A percentile compares a stretch with the other conserved stretches of the same genome.
phyloP scores from a whole-genome alignment of 2,329 filamentous ascomycete species.

The Pseudohalonectria lignicola region DNA sequence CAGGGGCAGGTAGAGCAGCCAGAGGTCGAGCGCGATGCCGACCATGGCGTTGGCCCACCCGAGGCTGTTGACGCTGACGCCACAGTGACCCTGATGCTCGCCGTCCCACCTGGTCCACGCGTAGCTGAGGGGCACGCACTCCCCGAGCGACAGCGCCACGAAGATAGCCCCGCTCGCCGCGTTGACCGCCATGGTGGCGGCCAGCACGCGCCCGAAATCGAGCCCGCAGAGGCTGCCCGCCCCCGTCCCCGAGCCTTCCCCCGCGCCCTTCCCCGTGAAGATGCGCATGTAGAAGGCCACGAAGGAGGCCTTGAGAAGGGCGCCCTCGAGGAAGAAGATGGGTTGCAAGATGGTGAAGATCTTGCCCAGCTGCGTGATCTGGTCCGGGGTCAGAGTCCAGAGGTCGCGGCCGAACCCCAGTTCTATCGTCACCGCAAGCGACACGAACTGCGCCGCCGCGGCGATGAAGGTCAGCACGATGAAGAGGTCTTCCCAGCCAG shows the following conservation, averaged over 20 bases:
- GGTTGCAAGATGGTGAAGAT: not conserved
- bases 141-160: not conserved
- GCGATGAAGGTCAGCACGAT: not conserved
- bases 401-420: slow-evolving; percentile 1
- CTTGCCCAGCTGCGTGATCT: not conserved
- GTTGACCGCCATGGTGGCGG: not conserved
- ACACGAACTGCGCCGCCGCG: not conserved
- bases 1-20: not conserved
- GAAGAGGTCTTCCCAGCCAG: not conserved
- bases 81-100: not conserved
- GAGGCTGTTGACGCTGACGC: not conserved
- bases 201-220: not conserved
- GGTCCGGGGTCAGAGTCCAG: not conserved
- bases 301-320: not conserved
- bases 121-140: not conserved
- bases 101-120: slow-evolving; percentile 1
- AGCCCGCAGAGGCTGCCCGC: not conserved
- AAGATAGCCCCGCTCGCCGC: not conserved
- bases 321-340: not conserved
- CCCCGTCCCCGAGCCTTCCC: not conserved
- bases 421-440: not conserved
- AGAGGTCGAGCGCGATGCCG: slow-evolving; percentile 1
- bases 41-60: not conserved
- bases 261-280: not conserved
- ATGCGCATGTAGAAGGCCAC: not conserved